Conservation (phyloP, 2,329 filamentous ascomycete species). For the Claviceps sp. region DNA sequence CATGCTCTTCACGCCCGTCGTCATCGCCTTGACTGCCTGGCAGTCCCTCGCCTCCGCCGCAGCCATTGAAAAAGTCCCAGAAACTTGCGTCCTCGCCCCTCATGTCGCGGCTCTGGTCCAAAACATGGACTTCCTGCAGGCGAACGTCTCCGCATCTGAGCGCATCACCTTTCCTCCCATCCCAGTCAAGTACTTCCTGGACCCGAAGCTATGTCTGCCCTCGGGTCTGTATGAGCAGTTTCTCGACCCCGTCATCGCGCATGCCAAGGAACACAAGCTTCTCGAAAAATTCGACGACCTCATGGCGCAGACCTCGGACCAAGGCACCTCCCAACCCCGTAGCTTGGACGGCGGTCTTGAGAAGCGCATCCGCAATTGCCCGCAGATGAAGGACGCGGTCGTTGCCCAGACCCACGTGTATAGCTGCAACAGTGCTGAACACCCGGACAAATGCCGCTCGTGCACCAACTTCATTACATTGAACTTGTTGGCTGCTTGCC, state of each 20-base stretch:
- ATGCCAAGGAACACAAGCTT: not conserved
- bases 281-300: not conserved
- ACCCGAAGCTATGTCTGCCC: not conserved
- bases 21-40: not conserved
- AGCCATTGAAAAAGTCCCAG: not conserved
- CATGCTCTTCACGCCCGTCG: not conserved
- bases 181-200: not conserved
- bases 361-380: not conserved
- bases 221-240: not conserved
- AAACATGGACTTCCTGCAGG: not conserved
- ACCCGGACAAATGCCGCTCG: not conserved
- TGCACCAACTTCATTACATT: not conserved
- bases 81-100: not conserved
- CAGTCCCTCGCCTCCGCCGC: not conserved
- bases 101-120: not conserved
- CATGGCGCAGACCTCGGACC: not conserved
- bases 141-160: not conserved
- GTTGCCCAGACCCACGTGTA: accelerated
- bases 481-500: not conserved
- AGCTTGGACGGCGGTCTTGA: not conserved
- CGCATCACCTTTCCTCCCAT: not conserved
- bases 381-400: not conserved
- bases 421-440: not conserved
- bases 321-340: not conserved
- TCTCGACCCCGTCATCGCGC: not conserved